A percentile compares a stretch with the other conserved stretches of the same genome.
Conservation (phyloP, 2,329 filamentous ascomycete genomes). For the Trichoderma semiorbis region DNA sequence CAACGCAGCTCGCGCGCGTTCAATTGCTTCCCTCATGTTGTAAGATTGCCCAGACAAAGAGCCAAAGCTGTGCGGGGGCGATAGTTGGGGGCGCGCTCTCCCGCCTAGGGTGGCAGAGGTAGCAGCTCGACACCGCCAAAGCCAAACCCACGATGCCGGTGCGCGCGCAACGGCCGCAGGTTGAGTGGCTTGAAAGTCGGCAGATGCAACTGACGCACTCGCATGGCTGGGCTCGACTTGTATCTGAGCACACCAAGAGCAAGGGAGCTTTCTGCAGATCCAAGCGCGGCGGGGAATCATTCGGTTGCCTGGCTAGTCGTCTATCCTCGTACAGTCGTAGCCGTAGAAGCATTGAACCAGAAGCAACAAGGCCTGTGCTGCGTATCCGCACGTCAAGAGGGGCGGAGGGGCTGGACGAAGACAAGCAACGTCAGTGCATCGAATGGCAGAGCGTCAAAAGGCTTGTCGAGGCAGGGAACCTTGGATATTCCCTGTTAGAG, state of each 20-base stretch:
- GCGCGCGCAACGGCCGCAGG: constrained; percentile 1
- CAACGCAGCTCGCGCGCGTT: background rate
- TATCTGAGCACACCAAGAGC: background rate
- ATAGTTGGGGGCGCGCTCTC: background rate
- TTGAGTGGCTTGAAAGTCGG: background rate
- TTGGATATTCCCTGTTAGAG: background rate
- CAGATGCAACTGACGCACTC: background rate
- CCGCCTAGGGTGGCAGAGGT: background rate
- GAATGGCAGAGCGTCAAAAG: background rate
- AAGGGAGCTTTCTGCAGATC: constrained; percentile 15
- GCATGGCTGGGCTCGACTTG: background rate
- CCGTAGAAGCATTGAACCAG: background rate
- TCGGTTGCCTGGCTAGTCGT: background rate
- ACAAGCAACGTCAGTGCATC: background rate
- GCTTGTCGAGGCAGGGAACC: background rate
- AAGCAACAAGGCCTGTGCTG: background rate
- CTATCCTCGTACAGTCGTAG: background rate
- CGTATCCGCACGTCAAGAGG: constrained; percentile 3
- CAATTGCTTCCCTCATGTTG: background rate
- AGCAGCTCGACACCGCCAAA: constrained; percentile 3
- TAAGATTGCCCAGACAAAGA: background rate
- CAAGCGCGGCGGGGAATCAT: constrained; percentile 15
- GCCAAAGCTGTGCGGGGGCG: background rate
- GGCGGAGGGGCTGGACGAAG: background rate
- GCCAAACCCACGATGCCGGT: background rate